Evolutionary conservation across 164 flowering plant genomes (phyloP).

Genomic region (Chimonanthus salicifolius): DNA sequence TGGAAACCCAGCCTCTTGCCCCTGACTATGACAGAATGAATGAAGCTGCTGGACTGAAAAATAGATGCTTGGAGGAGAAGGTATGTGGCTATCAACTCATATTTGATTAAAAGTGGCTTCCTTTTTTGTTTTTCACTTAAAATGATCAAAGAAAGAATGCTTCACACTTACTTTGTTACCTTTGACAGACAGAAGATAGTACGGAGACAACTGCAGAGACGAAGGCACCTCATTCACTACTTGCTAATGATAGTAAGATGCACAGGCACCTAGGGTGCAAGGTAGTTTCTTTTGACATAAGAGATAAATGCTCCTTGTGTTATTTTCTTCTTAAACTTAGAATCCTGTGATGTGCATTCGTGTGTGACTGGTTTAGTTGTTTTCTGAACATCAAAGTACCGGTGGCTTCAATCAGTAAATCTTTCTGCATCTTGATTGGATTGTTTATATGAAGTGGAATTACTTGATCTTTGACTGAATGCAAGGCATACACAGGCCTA

Average conservation of each 20-base stretch:
- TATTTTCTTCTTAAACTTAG: too few relatives aligned
- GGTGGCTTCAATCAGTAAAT: background rate
- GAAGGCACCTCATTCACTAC: conserved; percentile 7
- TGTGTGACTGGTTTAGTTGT: background rate
- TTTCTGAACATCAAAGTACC: background rate
- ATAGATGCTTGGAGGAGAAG: conserved; percentile 14
- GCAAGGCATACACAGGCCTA: background rate
- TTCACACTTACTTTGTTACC: background rate
- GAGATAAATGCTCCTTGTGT: background rate
- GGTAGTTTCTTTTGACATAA: conserved; percentile 20
- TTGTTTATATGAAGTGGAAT: background rate
- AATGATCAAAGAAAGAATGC: background rate
- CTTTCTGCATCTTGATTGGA: background rate
- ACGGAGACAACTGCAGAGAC: conserved; percentile 14
- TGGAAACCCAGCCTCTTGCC: conserved; percentile 20
- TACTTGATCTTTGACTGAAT: background rate
- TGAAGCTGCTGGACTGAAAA: conserved; percentile 12
- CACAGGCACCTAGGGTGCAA: conserved; percentile 25
- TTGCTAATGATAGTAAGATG: conserved; percentile 11
- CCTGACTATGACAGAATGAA: conserved; percentile 18
- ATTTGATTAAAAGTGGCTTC: background rate
- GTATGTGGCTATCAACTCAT: background rate
- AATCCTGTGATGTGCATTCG: background rate
- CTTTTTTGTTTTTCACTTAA: background rate
- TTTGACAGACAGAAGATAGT: conserved; percentile 14